These are phyloP conservation scores for Umbelopsis sp. DNA, from an alignment of 192 early-diverging fungal species.

Conservation along the genomic window DNA sequence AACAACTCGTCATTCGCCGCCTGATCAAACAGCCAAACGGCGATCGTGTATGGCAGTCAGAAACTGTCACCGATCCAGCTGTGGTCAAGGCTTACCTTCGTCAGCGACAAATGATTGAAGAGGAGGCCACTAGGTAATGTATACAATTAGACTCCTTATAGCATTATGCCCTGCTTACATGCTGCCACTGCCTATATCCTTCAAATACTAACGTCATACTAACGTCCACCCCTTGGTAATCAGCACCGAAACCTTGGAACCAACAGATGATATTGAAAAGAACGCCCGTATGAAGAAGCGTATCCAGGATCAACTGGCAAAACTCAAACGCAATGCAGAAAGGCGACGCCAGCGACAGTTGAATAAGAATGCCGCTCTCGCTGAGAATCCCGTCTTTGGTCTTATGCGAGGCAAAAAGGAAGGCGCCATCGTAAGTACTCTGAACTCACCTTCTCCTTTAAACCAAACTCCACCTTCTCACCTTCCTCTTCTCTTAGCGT, in stretches of 20 bases:
- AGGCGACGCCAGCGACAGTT: constrained; percentile 54
- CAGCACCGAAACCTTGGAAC: constrained; percentile 50
- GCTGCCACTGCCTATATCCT: too few species aligned
- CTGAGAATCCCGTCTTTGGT: constrained; percentile 47
- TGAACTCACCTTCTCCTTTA: not conserved
- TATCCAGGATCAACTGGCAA: constrained; percentile 63
- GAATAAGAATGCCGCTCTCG: constrained; percentile 44
- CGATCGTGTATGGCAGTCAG: constrained; percentile 73
- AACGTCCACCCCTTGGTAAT: not conserved
- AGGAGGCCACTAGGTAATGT: constrained; percentile 44
- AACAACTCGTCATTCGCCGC: constrained; percentile 63
- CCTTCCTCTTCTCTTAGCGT: constrained; percentile 41
- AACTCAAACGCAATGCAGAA: constrained; percentile 67
- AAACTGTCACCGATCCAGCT: constrained; percentile 77
- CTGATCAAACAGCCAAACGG: constrained; percentile 56
- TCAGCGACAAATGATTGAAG: constrained; percentile 83
- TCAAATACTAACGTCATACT: too few species aligned
- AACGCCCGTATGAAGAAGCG: constrained; percentile 57
- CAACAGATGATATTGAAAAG: constrained; percentile 60
- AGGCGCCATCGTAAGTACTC: constrained; percentile 44
- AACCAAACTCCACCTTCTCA: not conserved
- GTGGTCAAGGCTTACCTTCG: constrained; percentile 92
- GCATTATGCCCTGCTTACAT: too few species aligned
- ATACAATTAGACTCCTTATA: too few species aligned
- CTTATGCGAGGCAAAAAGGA: constrained; percentile 63